Evolutionary conservation across 495 filamentous ascomycete species (phyloP).

Genomic region (Xylaria flabelliformis): DNA sequence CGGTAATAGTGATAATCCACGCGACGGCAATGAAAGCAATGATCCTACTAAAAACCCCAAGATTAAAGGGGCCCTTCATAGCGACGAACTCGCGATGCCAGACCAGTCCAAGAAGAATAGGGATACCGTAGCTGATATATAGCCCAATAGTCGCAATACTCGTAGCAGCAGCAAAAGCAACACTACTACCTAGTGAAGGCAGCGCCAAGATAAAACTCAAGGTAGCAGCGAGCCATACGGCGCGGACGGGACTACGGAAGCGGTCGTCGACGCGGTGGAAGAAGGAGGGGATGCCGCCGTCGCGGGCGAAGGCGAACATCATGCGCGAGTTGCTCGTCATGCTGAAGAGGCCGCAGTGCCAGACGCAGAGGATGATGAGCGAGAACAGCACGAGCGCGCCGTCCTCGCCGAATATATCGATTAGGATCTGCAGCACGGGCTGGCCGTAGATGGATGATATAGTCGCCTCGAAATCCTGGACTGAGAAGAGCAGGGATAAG

Average conservation of each 20-base stretch:
- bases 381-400: constrained; percentile 78
- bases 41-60: constrained; percentile 58
- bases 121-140: constrained; percentile 69
- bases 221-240: constrained; percentile 63
- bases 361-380: constrained; percentile 69
- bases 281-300: constrained; percentile 69
- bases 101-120: constrained; percentile 61
- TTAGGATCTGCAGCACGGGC: constrained; percentile 63
- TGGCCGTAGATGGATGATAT: constrained; percentile 62
- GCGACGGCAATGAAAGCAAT: constrained; percentile 56
- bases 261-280: constrained; percentile 64
- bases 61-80: constrained; percentile 59
- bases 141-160: constrained; percentile 69
- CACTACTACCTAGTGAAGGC: constrained; percentile 64
- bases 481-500: constrained; percentile 68
- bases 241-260: constrained; percentile 59
- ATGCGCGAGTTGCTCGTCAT: constrained; percentile 64
- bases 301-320: constrained; percentile 67
- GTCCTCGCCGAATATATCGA: constrained; percentile 61
- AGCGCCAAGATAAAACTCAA: constrained; percentile 65
- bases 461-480: constrained; percentile 59
- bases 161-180: constrained; percentile 67
- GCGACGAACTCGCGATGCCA: constrained; percentile 51
- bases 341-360: constrained; percentile 65
- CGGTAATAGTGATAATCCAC: constrained; percentile 61